Evolutionary conservation across 2,329 filamentous ascomycete species (phyloP).

Genomic region (Neonectria ditissima): DNA sequence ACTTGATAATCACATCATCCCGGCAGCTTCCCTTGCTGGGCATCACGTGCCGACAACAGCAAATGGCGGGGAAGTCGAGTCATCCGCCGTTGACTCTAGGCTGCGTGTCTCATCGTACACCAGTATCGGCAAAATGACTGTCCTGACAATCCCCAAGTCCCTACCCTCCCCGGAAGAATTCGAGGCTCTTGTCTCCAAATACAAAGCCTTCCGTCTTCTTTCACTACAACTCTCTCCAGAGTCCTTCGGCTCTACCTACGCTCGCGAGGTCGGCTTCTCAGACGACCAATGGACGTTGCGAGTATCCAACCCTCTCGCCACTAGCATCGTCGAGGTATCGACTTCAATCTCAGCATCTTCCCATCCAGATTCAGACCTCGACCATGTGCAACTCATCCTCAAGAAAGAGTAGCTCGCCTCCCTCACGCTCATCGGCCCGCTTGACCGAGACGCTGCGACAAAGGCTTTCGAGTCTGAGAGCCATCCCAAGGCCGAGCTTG

Average conservation of each 20-base stretch:
- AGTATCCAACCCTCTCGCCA: slow-evolving; percentile 15
- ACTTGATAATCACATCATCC: too few species aligned
- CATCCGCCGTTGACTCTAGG: too few species aligned
- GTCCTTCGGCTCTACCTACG: slow-evolving; percentile 28
- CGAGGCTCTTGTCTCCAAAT: slow-evolving; percentile 13
- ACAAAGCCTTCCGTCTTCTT: slow-evolving; percentile 25
- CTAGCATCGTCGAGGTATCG: slow-evolving; percentile 3
- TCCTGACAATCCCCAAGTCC: slow-evolving; percentile 8
- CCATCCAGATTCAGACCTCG: neutral
- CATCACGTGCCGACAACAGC: too few species aligned
- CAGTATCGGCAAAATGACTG: too few species aligned
- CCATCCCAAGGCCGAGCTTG: neutral
- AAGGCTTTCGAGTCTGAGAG: slow-evolving; percentile 9
- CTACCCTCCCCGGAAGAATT: neutral
- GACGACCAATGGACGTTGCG: slow-evolving; percentile 17
- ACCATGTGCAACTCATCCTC: neutral
- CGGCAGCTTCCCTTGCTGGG: too few species aligned
- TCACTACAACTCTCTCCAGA: slow-evolving; percentile 28
- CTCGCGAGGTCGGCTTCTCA: slow-evolving; percentile 11
- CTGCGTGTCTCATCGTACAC: too few species aligned
- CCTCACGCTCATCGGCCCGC: slow-evolving; percentile 26
- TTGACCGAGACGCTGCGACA: neutral
- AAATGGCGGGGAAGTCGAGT: too few species aligned
- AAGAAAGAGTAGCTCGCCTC: slow-evolving; percentile 27
- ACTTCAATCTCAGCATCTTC: neutral